Conservation (phyloP, 768 basidiomycete species). For the Lentinus tigrinus region DNA sequence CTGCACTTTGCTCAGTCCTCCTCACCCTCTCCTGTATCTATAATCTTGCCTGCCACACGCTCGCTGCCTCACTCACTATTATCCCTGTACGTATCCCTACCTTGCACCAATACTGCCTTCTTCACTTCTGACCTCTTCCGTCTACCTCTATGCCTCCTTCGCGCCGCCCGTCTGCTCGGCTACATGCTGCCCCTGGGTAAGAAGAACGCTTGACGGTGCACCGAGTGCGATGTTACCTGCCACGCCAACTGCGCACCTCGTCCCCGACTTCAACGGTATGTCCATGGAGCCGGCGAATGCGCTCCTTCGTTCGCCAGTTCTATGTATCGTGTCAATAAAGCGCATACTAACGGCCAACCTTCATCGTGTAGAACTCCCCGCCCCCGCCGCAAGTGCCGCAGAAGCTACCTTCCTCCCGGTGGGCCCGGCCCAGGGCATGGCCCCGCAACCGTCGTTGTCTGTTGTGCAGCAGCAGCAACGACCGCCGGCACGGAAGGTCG, state of each 20-base stretch:
- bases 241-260: conserved; percentile 98
- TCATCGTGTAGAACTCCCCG: neutral
- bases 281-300: conserved; percentile 99
- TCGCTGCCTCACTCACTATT: no score
- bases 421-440: conserved; percentile 5
- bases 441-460: conserved; percentile 24
- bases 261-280: conserved; percentile 99
- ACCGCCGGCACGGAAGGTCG: conserved; percentile 65
- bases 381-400: conserved; percentile 26
- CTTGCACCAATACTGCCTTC: no score
- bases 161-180: conserved; percentile 38
- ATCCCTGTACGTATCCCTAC: no score
- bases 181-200: conserved; percentile 96
- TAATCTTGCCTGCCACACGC: neutral
- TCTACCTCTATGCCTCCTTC: no score
- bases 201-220: conserved; percentile 94
- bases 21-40: neutral
- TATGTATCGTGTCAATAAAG: neutral
- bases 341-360: neutral
- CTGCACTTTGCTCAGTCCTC: neutral
- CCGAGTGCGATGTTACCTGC: conserved; percentile 94
- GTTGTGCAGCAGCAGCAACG: conserved; percentile 40
- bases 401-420: conserved; percentile 29
- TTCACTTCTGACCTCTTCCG: no score
- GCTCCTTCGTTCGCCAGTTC: conserved; percentile 52